These are phyloP conservation scores for Cyanodermella asteris DNA, from an alignment of 2,329 filamentous ascomycete genomes.

Conservation along the genomic window DNA sequence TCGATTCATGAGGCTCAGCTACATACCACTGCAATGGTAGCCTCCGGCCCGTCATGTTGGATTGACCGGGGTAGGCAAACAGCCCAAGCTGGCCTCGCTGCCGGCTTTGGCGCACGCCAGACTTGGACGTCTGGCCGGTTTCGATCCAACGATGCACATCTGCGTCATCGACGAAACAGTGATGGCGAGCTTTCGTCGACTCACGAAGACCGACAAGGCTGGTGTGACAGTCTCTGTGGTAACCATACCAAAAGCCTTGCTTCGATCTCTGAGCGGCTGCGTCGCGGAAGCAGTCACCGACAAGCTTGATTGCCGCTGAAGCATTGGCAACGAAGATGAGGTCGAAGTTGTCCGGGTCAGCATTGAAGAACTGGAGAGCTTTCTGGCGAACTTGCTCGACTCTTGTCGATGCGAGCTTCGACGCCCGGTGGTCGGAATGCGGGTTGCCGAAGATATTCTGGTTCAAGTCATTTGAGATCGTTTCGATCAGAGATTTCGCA, in stretches of 20 bases:
- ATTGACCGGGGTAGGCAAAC: conserved; percentile 47
- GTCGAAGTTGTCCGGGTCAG: conserved; percentile 35
- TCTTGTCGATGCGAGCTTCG: conserved; percentile 32
- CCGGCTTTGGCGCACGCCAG: background rate
- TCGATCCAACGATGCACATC: conserved; percentile 4
- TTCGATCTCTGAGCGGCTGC: conserved; percentile 15
- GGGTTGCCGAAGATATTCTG: conserved; percentile 43
- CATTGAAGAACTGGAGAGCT: conserved; percentile 35
- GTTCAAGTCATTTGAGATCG: conserved; percentile 5
- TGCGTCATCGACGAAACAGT: conserved; percentile 3
- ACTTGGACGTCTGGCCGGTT: no score
- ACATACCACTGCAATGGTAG: conserved; percentile 40
- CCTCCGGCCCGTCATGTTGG: conserved; percentile 45
- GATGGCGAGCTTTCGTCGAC: conserved; percentile 1
- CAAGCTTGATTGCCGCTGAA: conserved; percentile 40
- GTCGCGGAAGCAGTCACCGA: conserved; percentile 35
- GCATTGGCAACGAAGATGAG: conserved; percentile 41
- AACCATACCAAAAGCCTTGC: conserved; percentile 5
- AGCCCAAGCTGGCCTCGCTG: conserved; percentile 17
- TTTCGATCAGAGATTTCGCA: conserved; percentile 3
- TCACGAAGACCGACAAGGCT: conserved; percentile 21
- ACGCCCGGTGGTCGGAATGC: conserved; percentile 40
- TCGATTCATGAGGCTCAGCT: no score
- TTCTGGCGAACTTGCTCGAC: conserved; percentile 34
- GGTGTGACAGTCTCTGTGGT: conserved; percentile 39